Percentiles rank a stretch among this genome's conserved stretches.
Evolutionary conservation across 1,284 basidiomycete species (phyloP).

Genomic region (Cutaneotrichosporon cyanovorans): DNA sequence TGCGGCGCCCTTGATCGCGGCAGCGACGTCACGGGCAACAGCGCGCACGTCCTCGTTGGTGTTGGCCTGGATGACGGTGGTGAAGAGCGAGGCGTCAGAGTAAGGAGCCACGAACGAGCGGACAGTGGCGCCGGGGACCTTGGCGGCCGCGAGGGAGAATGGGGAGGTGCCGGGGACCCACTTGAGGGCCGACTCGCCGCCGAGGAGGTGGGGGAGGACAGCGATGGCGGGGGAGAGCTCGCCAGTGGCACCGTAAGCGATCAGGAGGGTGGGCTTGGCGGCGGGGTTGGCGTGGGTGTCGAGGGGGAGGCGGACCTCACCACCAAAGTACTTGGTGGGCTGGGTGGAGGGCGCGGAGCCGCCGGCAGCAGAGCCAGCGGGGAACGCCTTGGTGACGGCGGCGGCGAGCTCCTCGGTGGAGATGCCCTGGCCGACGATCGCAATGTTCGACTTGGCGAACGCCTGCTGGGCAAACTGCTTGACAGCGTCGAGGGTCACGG

Average conservation of each 20-base stretch:
- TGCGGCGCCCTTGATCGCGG: conserved; percentile 58
- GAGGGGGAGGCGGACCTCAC: conserved; percentile 62
- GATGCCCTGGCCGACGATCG: conserved; percentile 78
- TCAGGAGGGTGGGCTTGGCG: conserved; percentile 61
- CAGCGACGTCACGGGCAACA: conserved; percentile 56
- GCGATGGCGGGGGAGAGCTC: conserved; percentile 60
- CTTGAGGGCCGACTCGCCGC: conserved; percentile 66
- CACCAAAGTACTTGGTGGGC: conserved; percentile 65
- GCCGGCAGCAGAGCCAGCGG: conserved; percentile 35
- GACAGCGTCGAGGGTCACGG: conserved; percentile 60
- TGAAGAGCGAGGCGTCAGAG: conserved; percentile 80
- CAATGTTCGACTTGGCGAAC: conserved; percentile 70
- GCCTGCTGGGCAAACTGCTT: conserved; percentile 63
- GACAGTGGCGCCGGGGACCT: conserved; percentile 50
- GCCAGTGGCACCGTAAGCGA: conserved; percentile 67
- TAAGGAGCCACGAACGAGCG: conserved; percentile 72
- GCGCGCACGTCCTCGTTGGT: conserved; percentile 46
- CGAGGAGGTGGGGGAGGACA: conserved; percentile 67
- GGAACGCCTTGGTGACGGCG: conserved; percentile 65
- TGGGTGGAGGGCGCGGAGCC: conserved; percentile 30
- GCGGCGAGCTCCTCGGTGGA: conserved; percentile 60
- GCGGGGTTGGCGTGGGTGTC: conserved; percentile 53
- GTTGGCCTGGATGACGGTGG: conserved; percentile 56
- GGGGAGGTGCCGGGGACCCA: conserved; percentile 71
- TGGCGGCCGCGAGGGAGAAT: conserved; percentile 50